phyloP scores from a whole-genome alignment of 331 rosid genomes.

The Quercus tomentella region DNA sequence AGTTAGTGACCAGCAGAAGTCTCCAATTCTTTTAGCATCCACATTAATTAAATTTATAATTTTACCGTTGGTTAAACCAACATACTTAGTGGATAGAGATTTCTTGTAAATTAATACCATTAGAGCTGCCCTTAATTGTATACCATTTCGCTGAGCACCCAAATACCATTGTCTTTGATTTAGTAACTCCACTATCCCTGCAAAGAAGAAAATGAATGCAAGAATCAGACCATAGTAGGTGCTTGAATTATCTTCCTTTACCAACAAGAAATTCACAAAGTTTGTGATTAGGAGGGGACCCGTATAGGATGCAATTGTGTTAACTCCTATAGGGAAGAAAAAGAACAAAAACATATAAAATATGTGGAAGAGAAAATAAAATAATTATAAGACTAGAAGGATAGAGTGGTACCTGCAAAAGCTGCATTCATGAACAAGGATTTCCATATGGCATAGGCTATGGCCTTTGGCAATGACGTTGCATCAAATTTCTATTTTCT shows the following conservation, averaged over 20 bases:
- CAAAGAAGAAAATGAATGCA: conserved; percentile 68
- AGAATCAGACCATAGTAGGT: conserved; percentile 53
- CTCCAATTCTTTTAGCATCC: conserved; percentile 81
- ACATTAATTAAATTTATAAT: conserved; percentile 62
- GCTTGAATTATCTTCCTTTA: conserved; percentile 40
- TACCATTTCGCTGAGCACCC: conserved; percentile 72
- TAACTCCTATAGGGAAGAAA: conserved; percentile 43
- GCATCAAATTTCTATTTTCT: conserved; percentile 48
- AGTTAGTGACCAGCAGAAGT: conserved; percentile 27
- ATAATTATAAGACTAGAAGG: background rate
- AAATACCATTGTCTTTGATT: conserved; percentile 90
- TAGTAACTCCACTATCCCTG: conserved; percentile 70
- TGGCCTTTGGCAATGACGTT: conserved; percentile 60
- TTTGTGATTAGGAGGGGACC: conserved; percentile 75
- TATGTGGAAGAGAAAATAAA: background rate
- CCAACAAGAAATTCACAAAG: conserved; percentile 64
- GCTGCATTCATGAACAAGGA: conserved; percentile 61
- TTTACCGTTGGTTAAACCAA: conserved; percentile 57
- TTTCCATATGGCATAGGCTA: conserved; percentile 44
- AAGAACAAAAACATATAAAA: conserved; percentile 7
- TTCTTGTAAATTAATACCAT: conserved; percentile 53
- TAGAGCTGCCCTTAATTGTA: conserved; percentile 67
- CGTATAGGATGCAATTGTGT: conserved; percentile 74
- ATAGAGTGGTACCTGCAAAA: conserved; percentile 55
- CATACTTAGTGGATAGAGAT: conserved; percentile 40